Conservation (phyloP, 2,329 filamentous ascomycete species). For the Colletotrichum costaricense region DNA sequence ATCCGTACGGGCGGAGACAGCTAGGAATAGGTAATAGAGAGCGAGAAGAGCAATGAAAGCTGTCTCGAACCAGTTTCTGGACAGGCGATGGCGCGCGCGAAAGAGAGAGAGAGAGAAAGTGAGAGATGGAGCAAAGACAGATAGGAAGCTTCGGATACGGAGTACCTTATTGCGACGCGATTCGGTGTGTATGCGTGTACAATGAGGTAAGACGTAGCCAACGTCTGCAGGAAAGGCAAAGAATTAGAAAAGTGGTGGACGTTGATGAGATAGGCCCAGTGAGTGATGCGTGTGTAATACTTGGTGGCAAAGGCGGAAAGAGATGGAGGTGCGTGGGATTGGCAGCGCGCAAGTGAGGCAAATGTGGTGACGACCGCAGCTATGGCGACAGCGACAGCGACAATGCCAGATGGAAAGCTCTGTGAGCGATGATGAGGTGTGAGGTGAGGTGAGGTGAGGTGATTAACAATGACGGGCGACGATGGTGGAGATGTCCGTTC, state of each 20-base stretch:
- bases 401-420: not conserved
- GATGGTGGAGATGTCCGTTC: not conserved
- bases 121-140: not conserved
- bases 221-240: not conserved
- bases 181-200: not conserved
- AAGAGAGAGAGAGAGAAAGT: not conserved
- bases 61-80: not conserved
- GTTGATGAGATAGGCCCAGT: not conserved
- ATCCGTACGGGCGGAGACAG: not conserved
- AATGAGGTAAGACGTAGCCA: not conserved
- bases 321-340: not conserved
- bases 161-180: not conserved
- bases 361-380: not conserved
- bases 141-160: not conserved
- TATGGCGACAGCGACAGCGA: not conserved
- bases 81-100: not conserved
- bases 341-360: not conserved
- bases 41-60: not conserved
- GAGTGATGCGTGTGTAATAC: not conserved
- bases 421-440: not conserved
- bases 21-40: not conserved
- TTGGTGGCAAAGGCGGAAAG: not conserved
- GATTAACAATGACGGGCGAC: not conserved
- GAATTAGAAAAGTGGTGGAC: not conserved
- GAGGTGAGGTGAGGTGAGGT: not conserved